phyloP scores from a whole-genome alignment of 768 basidiomycete species.

The Rubroboletus pulcherrimus region DNA sequence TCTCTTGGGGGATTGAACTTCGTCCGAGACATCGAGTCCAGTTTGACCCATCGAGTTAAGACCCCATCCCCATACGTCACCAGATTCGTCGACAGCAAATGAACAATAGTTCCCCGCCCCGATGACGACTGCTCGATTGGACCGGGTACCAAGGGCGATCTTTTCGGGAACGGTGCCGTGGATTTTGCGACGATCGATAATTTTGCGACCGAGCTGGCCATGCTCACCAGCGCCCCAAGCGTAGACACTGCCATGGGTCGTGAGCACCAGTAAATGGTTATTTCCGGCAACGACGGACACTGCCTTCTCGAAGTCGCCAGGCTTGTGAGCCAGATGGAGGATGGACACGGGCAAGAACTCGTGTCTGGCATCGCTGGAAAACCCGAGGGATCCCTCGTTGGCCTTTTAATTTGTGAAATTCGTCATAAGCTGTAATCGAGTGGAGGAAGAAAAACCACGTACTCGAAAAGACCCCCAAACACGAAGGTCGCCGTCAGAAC shows the following conservation, averaged over 20 bases:
- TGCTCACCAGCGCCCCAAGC: slow-evolving; percentile 91
- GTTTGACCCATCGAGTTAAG: slow-evolving; percentile 86
- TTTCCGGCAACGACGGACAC: slow-evolving; percentile 74
- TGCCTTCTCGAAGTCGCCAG: slow-evolving; percentile 67
- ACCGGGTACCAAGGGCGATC: slow-evolving; percentile 67
- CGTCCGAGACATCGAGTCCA: slow-evolving; percentile 50
- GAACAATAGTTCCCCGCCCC: slow-evolving; percentile 86
- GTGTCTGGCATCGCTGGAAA: slow-evolving; percentile 60
- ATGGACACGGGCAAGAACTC: slow-evolving; percentile 65
- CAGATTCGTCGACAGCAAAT: slow-evolving; percentile 82
- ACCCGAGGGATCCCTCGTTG: slow-evolving; percentile 81
- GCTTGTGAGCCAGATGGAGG: slow-evolving; percentile 55
- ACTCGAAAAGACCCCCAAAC: slow-evolving; percentile 93
- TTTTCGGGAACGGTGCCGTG: slow-evolving; percentile 88
- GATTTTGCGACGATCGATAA: slow-evolving; percentile 83
- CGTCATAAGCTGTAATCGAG: neutral
- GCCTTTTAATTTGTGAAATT: slow-evolving; percentile 40
- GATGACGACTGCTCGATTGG: slow-evolving; percentile 61
- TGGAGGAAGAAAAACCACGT: slow-evolving; percentile 24
- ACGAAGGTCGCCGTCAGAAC: slow-evolving; percentile 71
- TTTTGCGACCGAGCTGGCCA: slow-evolving; percentile 86
- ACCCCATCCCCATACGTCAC: slow-evolving; percentile 94
- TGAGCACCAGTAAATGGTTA: slow-evolving; percentile 88
- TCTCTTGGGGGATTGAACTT: slow-evolving; percentile 60
- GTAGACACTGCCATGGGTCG: slow-evolving; percentile 82